Evolutionary conservation across 1,139 yeast species (phyloP).

Genomic region (Sporopachydermia cereana): DNA sequence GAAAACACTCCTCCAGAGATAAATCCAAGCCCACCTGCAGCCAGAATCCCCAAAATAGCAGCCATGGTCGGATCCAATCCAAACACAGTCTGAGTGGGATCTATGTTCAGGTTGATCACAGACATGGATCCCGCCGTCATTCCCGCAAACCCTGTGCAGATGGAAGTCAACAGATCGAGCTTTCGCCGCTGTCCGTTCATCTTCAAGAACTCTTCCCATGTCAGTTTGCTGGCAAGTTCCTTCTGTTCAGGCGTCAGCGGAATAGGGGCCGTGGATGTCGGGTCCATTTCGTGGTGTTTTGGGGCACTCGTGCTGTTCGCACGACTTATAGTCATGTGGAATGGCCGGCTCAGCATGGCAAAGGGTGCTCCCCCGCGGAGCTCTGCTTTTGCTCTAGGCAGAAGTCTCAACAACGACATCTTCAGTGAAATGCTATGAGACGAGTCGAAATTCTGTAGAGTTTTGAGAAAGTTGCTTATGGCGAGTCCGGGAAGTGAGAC

Average conservation of each 20-base stretch:
- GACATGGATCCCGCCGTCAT: slow-evolving; percentile 64
- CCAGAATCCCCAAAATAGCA: slow-evolving; percentile 50
- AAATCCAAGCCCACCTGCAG: slow-evolving; percentile 71
- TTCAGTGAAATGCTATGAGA: too few relatives aligned
- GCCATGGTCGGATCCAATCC: slow-evolving; percentile 85
- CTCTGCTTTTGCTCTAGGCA: too few relatives aligned
- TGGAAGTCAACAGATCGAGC: slow-evolving; percentile 56
- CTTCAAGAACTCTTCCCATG: slow-evolving; percentile 72
- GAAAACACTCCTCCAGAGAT: slow-evolving; percentile 61
- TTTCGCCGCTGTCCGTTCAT: slow-evolving; percentile 67
- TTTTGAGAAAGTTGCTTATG: too few relatives aligned
- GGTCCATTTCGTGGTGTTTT: not conserved
- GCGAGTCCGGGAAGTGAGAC: too few relatives aligned
- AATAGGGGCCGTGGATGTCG: slow-evolving; percentile 4
- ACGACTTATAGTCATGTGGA: not conserved
- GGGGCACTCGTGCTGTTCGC: not conserved
- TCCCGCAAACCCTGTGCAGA: slow-evolving; percentile 56
- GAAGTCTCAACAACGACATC: too few relatives aligned
- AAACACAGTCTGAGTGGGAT: slow-evolving; percentile 67
- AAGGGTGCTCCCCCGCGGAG: not conserved
- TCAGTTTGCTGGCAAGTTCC: slow-evolving; percentile 19
- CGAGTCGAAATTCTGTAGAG: too few relatives aligned
- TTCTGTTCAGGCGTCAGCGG: slow-evolving; percentile 6
- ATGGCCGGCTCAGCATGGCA: not conserved
- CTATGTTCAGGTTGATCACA: slow-evolving; percentile 70